Evolutionary conservation across 2,329 filamentous ascomycete species (phyloP).

Genomic region (Dactylonectria estremocensis): DNA sequence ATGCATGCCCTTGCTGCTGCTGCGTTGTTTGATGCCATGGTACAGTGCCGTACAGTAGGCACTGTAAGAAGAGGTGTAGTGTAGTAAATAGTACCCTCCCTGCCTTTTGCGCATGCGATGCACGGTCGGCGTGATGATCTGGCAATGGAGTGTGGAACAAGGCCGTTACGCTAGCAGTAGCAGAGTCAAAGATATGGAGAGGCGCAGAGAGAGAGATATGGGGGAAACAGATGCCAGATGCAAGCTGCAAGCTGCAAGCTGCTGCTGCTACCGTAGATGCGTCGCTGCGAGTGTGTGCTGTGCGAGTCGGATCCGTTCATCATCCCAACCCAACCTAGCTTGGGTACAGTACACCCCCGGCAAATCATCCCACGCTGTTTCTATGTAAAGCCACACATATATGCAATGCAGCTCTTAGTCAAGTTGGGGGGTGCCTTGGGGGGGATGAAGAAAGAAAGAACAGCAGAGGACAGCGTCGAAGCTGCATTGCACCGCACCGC

Average conservation of each 20-base stretch:
- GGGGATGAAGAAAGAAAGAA: not conserved
- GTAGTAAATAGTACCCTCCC: not conserved
- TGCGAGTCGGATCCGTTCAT: conserved; percentile 26
- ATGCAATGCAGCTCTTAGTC: too few species aligned
- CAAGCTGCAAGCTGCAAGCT: conserved; percentile 1
- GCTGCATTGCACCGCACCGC: not conserved
- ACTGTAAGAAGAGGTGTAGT: too few species aligned
- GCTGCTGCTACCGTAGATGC: conserved; percentile 7
- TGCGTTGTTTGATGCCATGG: not conserved
- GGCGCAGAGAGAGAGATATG: not conserved
- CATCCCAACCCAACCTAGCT: too few species aligned
- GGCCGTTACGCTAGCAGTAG: not conserved
- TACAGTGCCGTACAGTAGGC: too few species aligned
- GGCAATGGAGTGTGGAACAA: not conserved
- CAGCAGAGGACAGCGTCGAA: conserved; percentile 6
- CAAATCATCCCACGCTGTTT: conserved; percentile 17
- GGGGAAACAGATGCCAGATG: not conserved
- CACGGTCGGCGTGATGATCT: conserved; percentile 1
- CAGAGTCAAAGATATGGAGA: not conserved
- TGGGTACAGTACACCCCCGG: not conserved
- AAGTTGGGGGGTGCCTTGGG: not conserved
- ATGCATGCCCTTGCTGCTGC: not conserved
- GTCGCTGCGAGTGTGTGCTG: conserved; percentile 27
- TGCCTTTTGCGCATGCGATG: conserved; percentile 1
- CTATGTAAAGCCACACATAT: too few species aligned